Conservation (phyloP, 805 yeast genomes). For the Babjeviella inositovora region DNA sequence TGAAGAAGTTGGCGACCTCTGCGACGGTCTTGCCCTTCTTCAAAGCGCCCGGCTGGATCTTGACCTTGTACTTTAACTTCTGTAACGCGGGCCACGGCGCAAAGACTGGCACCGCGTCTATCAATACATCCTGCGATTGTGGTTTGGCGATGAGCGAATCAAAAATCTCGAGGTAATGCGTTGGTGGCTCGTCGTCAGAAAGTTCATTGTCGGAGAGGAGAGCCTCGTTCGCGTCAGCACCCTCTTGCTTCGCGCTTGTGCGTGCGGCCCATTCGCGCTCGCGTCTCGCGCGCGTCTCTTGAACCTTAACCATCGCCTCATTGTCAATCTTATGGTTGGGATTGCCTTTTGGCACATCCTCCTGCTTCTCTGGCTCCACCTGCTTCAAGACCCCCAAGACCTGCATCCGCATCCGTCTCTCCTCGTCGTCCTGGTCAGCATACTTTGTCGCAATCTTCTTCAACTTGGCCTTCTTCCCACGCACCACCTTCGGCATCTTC, state of each 20-base stretch:
- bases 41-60: conserved; percentile 61
- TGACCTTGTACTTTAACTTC: conserved; percentile 67
- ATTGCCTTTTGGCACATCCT: conserved; percentile 1
- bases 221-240: conserved; percentile 11
- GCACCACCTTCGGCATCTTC: conserved; percentile 24
- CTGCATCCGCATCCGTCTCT: conserved; percentile 56
- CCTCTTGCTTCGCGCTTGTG: too few relatives aligned
- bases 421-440: conserved; percentile 87
- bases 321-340: conserved; percentile 3
- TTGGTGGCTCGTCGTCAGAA: conserved; percentile 12
- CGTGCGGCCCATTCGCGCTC: too few relatives aligned
- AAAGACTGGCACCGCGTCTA: conserved; percentile 68
- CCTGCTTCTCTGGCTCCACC: conserved; percentile 10
- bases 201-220: too few relatives aligned
- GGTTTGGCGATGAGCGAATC: conserved; percentile 16
- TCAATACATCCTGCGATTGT: conserved; percentile 27
- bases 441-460: conserved; percentile 75
- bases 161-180: conserved; percentile 21
- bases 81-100: conserved; percentile 83
- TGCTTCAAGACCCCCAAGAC: conserved; percentile 74
- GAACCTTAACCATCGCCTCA: background rate
- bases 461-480: conserved; percentile 78
- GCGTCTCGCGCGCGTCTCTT: conserved; percentile 2
- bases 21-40: conserved; percentile 80
- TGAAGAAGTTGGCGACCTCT: conserved; percentile 49